Evolutionary conservation across 768 basidiomycete species (phyloP).

Genomic region (Tulasnella sp.): DNA sequence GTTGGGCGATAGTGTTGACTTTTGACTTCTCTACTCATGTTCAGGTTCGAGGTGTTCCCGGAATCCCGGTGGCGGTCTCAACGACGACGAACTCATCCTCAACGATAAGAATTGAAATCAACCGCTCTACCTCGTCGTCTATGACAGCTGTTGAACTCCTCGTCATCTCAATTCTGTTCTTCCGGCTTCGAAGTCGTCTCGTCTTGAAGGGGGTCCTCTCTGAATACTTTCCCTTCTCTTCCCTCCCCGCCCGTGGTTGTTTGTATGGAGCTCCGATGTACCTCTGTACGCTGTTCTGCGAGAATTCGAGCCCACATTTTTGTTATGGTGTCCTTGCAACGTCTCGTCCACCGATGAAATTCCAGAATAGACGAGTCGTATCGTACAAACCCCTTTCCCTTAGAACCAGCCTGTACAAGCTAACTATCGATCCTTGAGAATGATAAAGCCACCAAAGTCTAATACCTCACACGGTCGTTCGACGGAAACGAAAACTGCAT

Average conservation of each 20-base stretch:
- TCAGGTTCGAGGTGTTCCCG: conserved; percentile 6
- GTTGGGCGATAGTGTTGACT: neutral
- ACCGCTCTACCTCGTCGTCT: neutral
- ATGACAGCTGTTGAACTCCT: neutral
- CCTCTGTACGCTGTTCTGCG: neutral
- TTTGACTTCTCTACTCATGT: neutral
- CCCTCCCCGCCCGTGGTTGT: neutral
- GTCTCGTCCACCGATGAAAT: neutral
- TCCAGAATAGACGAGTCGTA: neutral
- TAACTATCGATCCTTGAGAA: no score
- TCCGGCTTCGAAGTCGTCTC: no score
- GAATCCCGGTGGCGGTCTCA: neutral
- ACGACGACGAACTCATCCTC: conserved; percentile 5
- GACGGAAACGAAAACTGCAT: no score
- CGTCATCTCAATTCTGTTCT: no score
- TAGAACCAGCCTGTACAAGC: no score
- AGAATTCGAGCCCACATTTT: neutral
- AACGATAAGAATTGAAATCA: neutral
- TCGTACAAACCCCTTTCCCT: neutral
- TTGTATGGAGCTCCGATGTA: neutral
- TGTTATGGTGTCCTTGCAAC: neutral
- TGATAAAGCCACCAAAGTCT: no score
- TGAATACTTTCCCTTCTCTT: neutral
- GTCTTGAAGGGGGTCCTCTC: neutral
- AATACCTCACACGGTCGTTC: no score